These are phyloP conservation scores for Xylaria acuta DNA, from an alignment of 495 filamentous ascomycete genomes.

Conservation along the genomic window DNA sequence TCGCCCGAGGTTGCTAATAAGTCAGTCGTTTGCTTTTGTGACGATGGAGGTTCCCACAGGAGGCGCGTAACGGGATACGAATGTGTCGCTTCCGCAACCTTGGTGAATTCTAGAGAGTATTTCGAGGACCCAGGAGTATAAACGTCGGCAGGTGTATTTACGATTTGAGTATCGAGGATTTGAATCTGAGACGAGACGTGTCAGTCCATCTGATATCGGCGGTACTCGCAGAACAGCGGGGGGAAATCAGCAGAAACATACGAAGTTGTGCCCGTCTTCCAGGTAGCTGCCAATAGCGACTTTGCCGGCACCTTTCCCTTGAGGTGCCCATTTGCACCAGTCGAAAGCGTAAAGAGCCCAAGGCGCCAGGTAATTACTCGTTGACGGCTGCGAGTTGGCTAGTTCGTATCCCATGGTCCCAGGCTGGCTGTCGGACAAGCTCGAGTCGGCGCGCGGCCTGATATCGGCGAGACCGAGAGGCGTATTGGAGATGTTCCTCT, in stretches of 20 bases:
- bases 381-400: slow-evolving; percentile 56
- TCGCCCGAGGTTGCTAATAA: slow-evolving; percentile 95
- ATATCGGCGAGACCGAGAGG: slow-evolving; percentile 92
- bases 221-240: neutral
- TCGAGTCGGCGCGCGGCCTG: slow-evolving; percentile 76
- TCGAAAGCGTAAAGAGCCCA: slow-evolving; percentile 97
- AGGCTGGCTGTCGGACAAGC: slow-evolving; percentile 68
- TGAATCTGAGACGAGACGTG: slow-evolving; percentile 71
- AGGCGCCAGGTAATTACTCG: slow-evolving; percentile 88
- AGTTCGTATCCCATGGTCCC: slow-evolving; percentile 62
- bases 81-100: slow-evolving; percentile 96
- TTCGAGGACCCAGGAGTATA: slow-evolving; percentile 70
- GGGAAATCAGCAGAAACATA: slow-evolving; percentile 50
- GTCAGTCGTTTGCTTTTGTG: slow-evolving; percentile 95
- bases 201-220: slow-evolving; percentile 2
- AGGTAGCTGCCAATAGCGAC: slow-evolving; percentile 94
- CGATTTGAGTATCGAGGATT: slow-evolving; percentile 88
- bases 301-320: slow-evolving; percentile 81
- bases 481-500: slow-evolving; percentile 78
- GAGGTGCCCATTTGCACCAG: slow-evolving; percentile 98
- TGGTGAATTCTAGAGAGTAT: slow-evolving; percentile 86
- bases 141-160: slow-evolving; percentile 73
- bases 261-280: slow-evolving; percentile 97
- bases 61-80: slow-evolving; percentile 97
- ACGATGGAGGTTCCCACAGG: slow-evolving; percentile 96